phyloP scores from a whole-genome alignment of 331 rosid species.

The Pyrus hybrid region DNA sequence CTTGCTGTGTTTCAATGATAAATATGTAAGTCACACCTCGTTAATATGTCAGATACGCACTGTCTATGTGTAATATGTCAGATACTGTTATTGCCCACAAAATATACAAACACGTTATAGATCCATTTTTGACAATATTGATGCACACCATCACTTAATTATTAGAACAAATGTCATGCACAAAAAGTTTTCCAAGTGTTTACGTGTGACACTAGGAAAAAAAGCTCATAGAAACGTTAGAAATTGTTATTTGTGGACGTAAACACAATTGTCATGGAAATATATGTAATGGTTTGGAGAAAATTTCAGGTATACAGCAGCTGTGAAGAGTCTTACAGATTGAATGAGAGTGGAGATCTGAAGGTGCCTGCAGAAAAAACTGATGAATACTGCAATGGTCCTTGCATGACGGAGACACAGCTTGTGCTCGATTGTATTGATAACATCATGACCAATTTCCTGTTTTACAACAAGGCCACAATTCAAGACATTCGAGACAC shows the following conservation, averaged over 20 bases:
- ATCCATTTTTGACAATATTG: background rate
- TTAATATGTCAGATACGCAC: background rate
- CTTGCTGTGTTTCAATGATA: constrained; percentile 68
- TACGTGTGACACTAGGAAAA: background rate
- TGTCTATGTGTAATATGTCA: background rate
- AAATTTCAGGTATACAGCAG: constrained; percentile 50
- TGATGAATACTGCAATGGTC: constrained; percentile 53
- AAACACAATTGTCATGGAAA: background rate
- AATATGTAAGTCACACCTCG: constrained; percentile 37
- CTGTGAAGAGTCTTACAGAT: constrained; percentile 60
- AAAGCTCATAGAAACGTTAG: background rate
- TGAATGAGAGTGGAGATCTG: constrained; percentile 48
- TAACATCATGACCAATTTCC: constrained; percentile 41
- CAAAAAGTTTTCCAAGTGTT: too few species aligned
- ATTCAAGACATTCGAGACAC: constrained; percentile 52
- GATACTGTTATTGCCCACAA: background rate
- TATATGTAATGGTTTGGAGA: background rate
- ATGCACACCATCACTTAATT: background rate
- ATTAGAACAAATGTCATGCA: background rate
- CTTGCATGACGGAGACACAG: constrained; percentile 60
- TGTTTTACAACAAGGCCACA: constrained; percentile 68
- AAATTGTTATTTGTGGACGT: background rate
- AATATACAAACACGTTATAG: background rate
- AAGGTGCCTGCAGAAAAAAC: constrained; percentile 44
- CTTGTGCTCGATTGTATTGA: constrained; percentile 55